Evolutionary conservation across 2,329 filamentous ascomycete genomes (phyloP).

Genomic region (Cryphonectria radicalis): DNA sequence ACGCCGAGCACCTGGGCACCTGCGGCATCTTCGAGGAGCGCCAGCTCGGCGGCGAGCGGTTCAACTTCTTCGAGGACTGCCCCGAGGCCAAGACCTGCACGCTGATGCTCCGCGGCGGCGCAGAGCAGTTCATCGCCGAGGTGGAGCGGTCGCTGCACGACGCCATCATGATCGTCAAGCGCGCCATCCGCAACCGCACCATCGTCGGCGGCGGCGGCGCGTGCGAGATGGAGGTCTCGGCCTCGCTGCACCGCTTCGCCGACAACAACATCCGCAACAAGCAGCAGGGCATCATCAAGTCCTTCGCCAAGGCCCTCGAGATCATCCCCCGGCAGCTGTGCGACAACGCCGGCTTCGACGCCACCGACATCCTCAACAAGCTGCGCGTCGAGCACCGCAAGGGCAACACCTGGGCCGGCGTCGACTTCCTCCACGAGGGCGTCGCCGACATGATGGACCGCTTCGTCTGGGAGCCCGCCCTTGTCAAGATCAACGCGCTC

Average conservation of each 20-base stretch:
- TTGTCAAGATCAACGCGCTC: conserved; percentile 97
- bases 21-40: conserved; percentile 93
- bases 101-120: conserved; percentile 89
- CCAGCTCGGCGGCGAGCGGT: conserved; percentile 95
- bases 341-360: conserved; percentile 98
- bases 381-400: conserved; percentile 95
- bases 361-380: conserved; percentile 96
- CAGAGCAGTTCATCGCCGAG: conserved; percentile 98
- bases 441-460: conserved; percentile 91
- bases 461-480: conserved; percentile 96
- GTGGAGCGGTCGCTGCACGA: conserved; percentile 97
- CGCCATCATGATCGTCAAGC: conserved; percentile 99
- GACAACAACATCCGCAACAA: conserved; percentile 93
- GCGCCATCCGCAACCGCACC: conserved; percentile 89
- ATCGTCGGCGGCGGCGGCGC: conserved; percentile 97
- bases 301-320: conserved; percentile 95
- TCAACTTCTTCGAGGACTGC: conserved; percentile 98
- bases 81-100: conserved; percentile 96
- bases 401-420: conserved; percentile 90
- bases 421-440: conserved; percentile 92
- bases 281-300: conserved; percentile 97
- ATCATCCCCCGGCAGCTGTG: conserved; percentile 96
- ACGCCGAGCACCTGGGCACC: conserved; percentile 83
- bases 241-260: conserved; percentile 89
- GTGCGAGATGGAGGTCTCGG: conserved; percentile 94